These are phyloP conservation scores for Mucor irregularis DNA, from an alignment of 371 early-diverging fungal genomes.

Conservation along the genomic window DNA sequence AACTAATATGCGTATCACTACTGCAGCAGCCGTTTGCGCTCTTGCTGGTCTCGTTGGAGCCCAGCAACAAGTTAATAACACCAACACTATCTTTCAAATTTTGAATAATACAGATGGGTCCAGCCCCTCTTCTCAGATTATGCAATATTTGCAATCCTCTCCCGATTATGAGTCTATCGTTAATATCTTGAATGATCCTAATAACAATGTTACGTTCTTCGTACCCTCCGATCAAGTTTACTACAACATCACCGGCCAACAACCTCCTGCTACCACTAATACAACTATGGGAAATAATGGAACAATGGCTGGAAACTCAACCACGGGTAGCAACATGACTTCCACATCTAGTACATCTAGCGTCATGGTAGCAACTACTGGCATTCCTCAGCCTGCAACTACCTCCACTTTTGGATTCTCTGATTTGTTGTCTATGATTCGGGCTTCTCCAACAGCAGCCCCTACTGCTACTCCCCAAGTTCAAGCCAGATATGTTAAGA, in stretches of 20 bases:
- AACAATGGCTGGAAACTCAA: too few relatives aligned
- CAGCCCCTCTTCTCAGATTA: slow-evolving; percentile 33
- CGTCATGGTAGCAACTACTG: not conserved
- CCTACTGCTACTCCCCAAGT: not conserved
- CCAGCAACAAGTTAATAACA: not conserved
- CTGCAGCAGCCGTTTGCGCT: not conserved
- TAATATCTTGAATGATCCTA: slow-evolving; percentile 24
- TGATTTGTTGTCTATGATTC: too few relatives aligned
- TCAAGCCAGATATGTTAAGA: not conserved
- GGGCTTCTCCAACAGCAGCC: not conserved
- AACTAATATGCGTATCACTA: not conserved
- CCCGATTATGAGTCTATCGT: slow-evolving; percentile 28
- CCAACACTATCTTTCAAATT: slow-evolving; percentile 22
- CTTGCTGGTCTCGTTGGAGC: not conserved
- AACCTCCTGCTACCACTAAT: not conserved
- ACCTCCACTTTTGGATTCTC: too few relatives aligned
- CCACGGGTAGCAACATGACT: not conserved
- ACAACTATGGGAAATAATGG: too few relatives aligned
- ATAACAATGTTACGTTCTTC: slow-evolving; percentile 31
- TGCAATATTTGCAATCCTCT: slow-evolving; percentile 26
- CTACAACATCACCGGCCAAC: slow-evolving; percentile 3
- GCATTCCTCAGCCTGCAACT: not conserved
- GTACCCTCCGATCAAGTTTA: slow-evolving; percentile 30
- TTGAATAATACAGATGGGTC: slow-evolving; percentile 28
- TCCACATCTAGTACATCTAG: not conserved